Evolutionary conservation across 106 monocot species (phyloP).

Genomic region (Platanthera guangdongensis): DNA sequence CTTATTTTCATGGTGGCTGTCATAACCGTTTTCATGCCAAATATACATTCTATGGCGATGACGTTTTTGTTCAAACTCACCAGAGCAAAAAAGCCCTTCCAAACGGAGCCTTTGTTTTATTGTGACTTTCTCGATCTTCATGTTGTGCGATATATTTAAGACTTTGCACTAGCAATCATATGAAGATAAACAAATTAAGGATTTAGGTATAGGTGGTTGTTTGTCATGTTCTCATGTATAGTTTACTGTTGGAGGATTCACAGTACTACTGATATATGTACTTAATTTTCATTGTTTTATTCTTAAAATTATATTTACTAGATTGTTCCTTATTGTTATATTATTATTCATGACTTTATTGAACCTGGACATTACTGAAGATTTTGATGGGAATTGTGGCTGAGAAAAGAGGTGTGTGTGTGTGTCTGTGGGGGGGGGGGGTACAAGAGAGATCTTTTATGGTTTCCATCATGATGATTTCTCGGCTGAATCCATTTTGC

Average conservation of each 20-base stretch:
- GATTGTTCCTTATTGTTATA: not conserved
- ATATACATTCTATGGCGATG: too few species aligned
- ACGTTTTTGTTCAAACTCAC: too few species aligned
- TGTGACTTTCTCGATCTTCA: not conserved
- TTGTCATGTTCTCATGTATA: not conserved
- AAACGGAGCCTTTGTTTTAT: not conserved
- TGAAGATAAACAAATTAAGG: not conserved
- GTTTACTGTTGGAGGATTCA: not conserved
- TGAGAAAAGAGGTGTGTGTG: constrained; percentile 74
- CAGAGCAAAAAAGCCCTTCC: too few species aligned
- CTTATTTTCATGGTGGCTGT: too few species aligned
- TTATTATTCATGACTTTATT: not conserved
- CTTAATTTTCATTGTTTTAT: not conserved
- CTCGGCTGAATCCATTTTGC: too few species aligned
- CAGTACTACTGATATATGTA: not conserved
- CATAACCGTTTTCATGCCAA: too few species aligned
- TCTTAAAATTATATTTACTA: not conserved
- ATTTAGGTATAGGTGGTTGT: not conserved
- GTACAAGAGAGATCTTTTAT: constrained; percentile 75
- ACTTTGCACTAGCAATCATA: too few species aligned
- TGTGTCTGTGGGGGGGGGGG: constrained; percentile 53
- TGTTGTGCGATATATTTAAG: not conserved
- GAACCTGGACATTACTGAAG: constrained; percentile 19
- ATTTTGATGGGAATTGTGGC: constrained; percentile 57
- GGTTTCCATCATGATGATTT: constrained; percentile 89